Evolutionary conservation across 129 eudicot genomes (phyloP).

Genomic region (Artemisia annua): DNA sequence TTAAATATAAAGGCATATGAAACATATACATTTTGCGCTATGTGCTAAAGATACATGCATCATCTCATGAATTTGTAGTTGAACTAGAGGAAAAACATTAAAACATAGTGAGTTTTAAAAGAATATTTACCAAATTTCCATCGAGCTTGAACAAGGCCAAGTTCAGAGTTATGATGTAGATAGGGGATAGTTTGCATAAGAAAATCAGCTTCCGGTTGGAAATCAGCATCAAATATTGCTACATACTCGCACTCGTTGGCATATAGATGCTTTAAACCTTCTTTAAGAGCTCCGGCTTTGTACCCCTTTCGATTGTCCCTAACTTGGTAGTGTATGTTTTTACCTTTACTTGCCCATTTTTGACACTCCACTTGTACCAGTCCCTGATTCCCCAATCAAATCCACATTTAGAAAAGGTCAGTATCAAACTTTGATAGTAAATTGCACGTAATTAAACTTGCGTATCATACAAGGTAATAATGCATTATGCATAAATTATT

Average conservation of each 20-base stretch:
- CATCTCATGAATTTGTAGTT: too few species aligned
- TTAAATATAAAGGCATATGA: too few species aligned
- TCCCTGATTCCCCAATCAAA: too few species aligned
- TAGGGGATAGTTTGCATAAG: constrained; percentile 4
- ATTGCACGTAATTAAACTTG: too few species aligned
- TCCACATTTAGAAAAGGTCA: too few species aligned
- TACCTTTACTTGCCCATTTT: background rate
- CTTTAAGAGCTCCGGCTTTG: constrained; percentile 18
- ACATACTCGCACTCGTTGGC: constrained; percentile 17
- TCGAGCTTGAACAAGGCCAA: constrained; percentile 18
- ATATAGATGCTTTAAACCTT: background rate
- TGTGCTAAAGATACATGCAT: too few species aligned
- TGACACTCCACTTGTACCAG: background rate
- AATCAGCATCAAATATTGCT: constrained; percentile 20
- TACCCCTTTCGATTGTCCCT: constrained; percentile 16
- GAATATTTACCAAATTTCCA: constrained; percentile 16
- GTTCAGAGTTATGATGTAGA: constrained; percentile 9
- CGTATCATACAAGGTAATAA: too few species aligned
- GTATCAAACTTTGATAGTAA: too few species aligned
- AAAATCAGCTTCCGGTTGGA: constrained; percentile 17
- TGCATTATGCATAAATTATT: too few species aligned
- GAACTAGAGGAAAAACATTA: too few species aligned
- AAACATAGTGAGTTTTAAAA: too few species aligned
- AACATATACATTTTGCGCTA: too few species aligned
- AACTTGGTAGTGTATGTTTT: constrained; percentile 2